phyloP scores from a whole-genome alignment of 805 yeast genomes.

The Candida sakaeoensis region DNA sequence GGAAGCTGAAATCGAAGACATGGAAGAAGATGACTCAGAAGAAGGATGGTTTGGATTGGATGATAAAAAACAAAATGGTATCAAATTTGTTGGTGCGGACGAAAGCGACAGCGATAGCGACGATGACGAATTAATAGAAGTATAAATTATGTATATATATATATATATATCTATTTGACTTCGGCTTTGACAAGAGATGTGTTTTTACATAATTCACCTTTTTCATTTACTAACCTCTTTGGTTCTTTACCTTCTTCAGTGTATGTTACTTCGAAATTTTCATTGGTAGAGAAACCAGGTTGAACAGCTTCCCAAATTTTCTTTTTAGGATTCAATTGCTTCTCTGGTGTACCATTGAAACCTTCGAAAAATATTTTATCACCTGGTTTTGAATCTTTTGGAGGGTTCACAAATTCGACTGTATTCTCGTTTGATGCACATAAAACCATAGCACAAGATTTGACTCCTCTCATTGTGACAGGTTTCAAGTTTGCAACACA shows the following conservation, averaged over 20 bases:
- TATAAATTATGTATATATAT: conserved; percentile 1
- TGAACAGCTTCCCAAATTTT: conserved; percentile 95
- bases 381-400: conserved; percentile 89
- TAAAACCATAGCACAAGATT: conserved; percentile 93
- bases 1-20: conserved; percentile 30
- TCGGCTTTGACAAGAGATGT: conserved; percentile 68
- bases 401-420: conserved; percentile 95
- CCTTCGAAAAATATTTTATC: conserved; percentile 95
- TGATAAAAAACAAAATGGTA: conserved; percentile 14
- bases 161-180: conserved; percentile 37
- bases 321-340: conserved; percentile 95
- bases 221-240: conserved; percentile 69
- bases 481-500: conserved; percentile 96
- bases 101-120: conserved; percentile 10
- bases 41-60: conserved; percentile 31
- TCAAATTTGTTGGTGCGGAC: conserved; percentile 10
- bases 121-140: conserved; percentile 11
- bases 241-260: conserved; percentile 76
- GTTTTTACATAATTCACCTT: conserved; percentile 75
- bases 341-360: conserved; percentile 83
- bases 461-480: conserved; percentile 95
- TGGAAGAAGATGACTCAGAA: conserved; percentile 21
- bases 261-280: conserved; percentile 71
- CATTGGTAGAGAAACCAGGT: conserved; percentile 84
- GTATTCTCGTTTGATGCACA: conserved; percentile 75